Evolutionary conservation across 345 rosid species (phyloP).

Genomic region (Bruguiera parviflora): DNA sequence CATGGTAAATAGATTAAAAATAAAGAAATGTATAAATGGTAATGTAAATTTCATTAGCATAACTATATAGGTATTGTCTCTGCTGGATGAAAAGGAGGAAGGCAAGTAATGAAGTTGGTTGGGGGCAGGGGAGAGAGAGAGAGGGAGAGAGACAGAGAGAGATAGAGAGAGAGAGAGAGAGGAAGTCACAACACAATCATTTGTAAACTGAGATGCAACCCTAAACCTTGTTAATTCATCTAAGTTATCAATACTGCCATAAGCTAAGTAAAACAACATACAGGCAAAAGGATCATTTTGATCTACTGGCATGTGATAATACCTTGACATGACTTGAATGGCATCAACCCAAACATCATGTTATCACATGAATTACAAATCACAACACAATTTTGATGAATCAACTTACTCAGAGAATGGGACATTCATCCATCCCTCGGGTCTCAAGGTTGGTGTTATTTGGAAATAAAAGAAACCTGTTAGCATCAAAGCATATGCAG

Average conservation of each 20-base stretch:
- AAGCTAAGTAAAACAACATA: background rate
- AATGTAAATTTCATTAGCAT: background rate
- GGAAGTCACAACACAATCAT: no score
- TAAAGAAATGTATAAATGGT: background rate
- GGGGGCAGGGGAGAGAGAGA: no score
- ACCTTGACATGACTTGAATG: background rate
- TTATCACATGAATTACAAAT: background rate
- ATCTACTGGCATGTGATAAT: background rate
- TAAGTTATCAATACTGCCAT: no score
- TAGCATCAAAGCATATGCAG: conserved; percentile 65
- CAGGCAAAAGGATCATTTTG: background rate
- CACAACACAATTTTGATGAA: background rate
- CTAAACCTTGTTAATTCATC: no score
- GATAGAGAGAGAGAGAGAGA: no score
- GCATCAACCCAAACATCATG: background rate
- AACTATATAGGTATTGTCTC: no score
- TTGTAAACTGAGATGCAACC: no score
- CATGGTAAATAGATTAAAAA: background rate
- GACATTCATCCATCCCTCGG: conserved; percentile 40
- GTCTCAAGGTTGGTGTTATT: conserved; percentile 60
- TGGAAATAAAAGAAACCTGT: conserved; percentile 90
- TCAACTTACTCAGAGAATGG: conserved; percentile 60
- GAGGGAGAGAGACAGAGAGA: no score
- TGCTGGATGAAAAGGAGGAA: no score
- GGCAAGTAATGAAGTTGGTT: no score